Percentiles rank a stretch among this genome's conserved stretches.
Evolutionary conservation across 164 flowering plant genomes (phyloP).

Genomic region (grape (Vitis vinifera)): ASM3070453v1 NC_081819.1:18960001-18960500

Average conservation of each 20-base stretch:
- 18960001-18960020: background rate
- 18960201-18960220: background rate
- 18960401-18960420: constrained; percentile 22
- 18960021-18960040: background rate
- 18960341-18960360: constrained; percentile 13
- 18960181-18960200: background rate
- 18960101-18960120: background rate
- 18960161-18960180: background rate
- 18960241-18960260: background rate
- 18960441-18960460: constrained; percentile 27
- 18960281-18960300: background rate
- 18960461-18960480: constrained; percentile 18
- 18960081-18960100: background rate
- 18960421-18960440: constrained; percentile 28
- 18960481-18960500: constrained; percentile 29
- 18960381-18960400: constrained; percentile 2
- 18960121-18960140: too few species aligned
- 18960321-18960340: background rate
- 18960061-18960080: background rate
- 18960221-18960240: background rate
- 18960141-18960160: background rate
- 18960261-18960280: background rate
- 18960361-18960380: constrained; percentile 15
- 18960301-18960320: background rate
- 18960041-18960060: background rate